Evolutionary conservation across 805 yeast species (phyloP), one percentile per base, ranked within the genome.

Genomic region (Starmerella potacharoeniae): DNA sequence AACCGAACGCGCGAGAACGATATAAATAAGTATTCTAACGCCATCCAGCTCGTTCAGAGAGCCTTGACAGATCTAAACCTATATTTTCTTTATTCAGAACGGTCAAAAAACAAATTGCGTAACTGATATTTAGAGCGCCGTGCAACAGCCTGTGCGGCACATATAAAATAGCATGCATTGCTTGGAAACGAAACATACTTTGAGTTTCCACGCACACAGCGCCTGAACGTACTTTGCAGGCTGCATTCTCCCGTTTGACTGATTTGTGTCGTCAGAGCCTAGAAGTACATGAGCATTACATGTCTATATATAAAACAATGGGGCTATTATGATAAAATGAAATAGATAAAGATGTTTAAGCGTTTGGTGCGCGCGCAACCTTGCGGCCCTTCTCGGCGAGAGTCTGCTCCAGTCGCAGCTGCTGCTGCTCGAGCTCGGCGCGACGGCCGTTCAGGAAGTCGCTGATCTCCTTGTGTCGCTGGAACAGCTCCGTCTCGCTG

Each of bases 401-500:
- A 17, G 49, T 36, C 51, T 56, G 58, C 60, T 71, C 73, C 63
- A 93, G 76, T 68, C 82, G 87, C 59, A 76, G 78, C 73, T 89
- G 90, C 73, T 87, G 88, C 62, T 89, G 96, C 71, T 93, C 97
- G 66, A 93, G 78, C 65, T 89, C 80, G 68, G 84, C 84, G 62
- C 91, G 81, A 72, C 91, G 96, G 70, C 85, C 85, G 61, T 84
- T 76, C 69, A 93, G 78, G 72, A 87, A 88, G 67, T 91, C 97
- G 73, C 91, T 91, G 91, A 91, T 90, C 71, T 93, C 97, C 72
- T 88, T 87, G 72, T 93, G 98, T 71, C 95, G 84, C 42, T 93
- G 80, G 69, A 91, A 91, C 67, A 93, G 79, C 71, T 93, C 99
- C 55, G 95, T 93, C 75, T 93, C 98, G 48, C 96, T 87, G 73